Conservation (phyloP, 495 filamentous ascomycete species). For the Hypomontagnella submonticulosa region DNA sequence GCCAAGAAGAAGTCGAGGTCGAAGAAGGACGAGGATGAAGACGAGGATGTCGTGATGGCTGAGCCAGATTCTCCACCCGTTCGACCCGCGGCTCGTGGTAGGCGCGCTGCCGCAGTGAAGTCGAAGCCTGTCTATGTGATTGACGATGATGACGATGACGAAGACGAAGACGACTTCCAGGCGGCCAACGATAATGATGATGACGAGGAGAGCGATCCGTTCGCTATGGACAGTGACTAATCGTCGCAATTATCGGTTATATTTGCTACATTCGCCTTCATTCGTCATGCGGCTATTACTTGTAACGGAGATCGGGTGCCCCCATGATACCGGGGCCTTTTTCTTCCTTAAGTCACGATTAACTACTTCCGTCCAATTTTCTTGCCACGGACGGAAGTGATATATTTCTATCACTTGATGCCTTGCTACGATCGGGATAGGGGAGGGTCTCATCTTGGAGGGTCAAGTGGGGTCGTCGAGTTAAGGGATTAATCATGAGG, state of each 20-base stretch:
- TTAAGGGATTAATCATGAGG: conserved; percentile 26
- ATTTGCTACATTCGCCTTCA: not conserved
- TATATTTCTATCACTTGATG: not conserved
- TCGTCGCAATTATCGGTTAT: conserved; percentile 3
- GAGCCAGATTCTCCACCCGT: conserved; percentile 57
- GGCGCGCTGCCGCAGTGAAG: conserved; percentile 58
- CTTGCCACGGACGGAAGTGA: conserved; percentile 1
- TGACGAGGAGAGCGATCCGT: conserved; percentile 35
- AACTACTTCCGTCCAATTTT: conserved; percentile 1
- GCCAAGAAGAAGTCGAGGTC: conserved; percentile 77
- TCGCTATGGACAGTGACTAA: conserved; percentile 50
- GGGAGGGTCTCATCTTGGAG: not conserved
- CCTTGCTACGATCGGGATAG: conserved; percentile 2
- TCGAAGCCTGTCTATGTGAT: conserved; percentile 54
- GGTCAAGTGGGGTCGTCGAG: conserved; percentile 3
- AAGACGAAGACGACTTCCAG: conserved; percentile 48
- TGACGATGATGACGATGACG: conserved; percentile 59
- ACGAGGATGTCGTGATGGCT: conserved; percentile 50
- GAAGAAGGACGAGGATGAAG: conserved; percentile 58
- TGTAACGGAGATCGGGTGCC: not conserved
- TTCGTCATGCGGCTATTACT: not conserved
- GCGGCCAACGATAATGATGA: conserved; percentile 30
- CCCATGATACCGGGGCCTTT: not conserved
- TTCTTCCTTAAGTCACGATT: conserved; percentile 13
- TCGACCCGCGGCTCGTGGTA: conserved; percentile 52